Percentiles rank a stretch among this genome's conserved stretches.
Evolutionary conservation across 805 yeast species (phyloP).

Genomic region (Grigorovia jiainica): DNA sequence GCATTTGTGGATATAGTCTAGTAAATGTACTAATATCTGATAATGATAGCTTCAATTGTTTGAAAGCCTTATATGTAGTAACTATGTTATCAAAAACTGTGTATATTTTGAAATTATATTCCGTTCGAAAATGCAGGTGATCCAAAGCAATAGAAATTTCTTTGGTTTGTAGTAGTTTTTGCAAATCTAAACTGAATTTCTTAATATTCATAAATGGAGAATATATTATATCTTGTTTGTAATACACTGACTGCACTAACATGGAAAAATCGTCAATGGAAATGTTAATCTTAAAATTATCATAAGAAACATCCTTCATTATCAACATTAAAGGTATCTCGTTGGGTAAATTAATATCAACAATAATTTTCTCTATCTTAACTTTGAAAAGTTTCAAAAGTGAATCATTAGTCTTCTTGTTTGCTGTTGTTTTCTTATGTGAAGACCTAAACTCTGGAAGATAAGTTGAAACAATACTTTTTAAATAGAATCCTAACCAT

Average conservation of each 20-base stretch:
- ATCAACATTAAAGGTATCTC: constrained; percentile 17
- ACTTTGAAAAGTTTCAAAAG: not conserved
- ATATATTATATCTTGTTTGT: constrained; percentile 12
- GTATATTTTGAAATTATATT: constrained; percentile 34
- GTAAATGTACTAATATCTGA: constrained; percentile 24
- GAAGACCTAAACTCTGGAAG: constrained; percentile 2
- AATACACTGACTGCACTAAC: constrained; percentile 24
- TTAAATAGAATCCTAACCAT: constrained; percentile 20
- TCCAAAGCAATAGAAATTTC: constrained; percentile 10
- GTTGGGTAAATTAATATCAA: constrained; percentile 22
- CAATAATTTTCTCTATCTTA: constrained; percentile 12
- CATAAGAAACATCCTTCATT: constrained; percentile 6
- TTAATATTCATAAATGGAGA: constrained; percentile 15
- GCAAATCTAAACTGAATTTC: constrained; percentile 9
- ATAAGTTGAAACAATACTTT: constrained; percentile 9
- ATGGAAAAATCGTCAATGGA: constrained; percentile 8
- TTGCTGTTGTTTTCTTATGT: not conserved
- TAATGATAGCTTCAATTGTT: constrained; percentile 38
- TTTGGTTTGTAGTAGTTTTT: not conserved
- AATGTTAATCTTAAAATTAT: constrained; percentile 2
- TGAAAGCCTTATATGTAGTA: constrained; percentile 38
- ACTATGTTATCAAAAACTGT: constrained; percentile 43
- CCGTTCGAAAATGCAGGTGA: constrained; percentile 22
- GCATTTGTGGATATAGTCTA: constrained; percentile 19
- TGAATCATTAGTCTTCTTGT: not conserved